phyloP scores from a whole-genome alignment of 169 alveolate species.

The Plasmodium knowlesi region DNA sequence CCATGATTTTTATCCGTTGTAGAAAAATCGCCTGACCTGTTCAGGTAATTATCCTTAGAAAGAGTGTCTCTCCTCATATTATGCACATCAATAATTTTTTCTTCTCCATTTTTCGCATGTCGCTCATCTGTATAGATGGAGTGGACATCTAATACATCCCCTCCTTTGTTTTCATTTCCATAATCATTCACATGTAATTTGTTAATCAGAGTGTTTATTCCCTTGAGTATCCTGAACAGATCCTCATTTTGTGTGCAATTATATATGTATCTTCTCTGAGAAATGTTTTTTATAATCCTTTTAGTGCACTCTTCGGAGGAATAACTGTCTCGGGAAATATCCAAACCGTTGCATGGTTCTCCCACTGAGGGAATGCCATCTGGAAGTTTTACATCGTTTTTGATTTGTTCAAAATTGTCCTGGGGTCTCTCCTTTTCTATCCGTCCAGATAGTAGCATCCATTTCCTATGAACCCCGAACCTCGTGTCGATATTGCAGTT shows the following conservation, averaged over 20 bases:
- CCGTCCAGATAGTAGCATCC: background rate
- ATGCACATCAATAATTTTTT: background rate
- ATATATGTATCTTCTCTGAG: constrained; percentile 11
- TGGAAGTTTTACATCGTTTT: background rate
- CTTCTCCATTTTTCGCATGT: background rate
- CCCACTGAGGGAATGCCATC: background rate
- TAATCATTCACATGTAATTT: constrained; percentile 3
- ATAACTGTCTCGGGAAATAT: background rate
- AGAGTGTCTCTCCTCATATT: background rate
- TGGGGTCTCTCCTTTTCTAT: background rate
- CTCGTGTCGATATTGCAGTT: background rate
- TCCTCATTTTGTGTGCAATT: constrained; percentile 18
- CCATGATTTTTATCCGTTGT: background rate
- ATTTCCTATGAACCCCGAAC: background rate
- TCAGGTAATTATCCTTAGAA: background rate
- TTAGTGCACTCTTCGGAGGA: background rate
- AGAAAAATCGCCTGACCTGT: background rate
- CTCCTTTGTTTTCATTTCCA: background rate
- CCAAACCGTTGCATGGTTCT: background rate
- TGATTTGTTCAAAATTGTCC: background rate
- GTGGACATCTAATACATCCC: background rate
- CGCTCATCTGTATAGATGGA: background rate
- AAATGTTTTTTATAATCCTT: background rate
- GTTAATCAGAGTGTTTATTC: constrained; percentile 29
- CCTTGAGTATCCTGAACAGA: constrained; percentile 3